Conservation (phyloP, 352 stramenopile genomes). For the Globisporangium mamillatum region DNA sequence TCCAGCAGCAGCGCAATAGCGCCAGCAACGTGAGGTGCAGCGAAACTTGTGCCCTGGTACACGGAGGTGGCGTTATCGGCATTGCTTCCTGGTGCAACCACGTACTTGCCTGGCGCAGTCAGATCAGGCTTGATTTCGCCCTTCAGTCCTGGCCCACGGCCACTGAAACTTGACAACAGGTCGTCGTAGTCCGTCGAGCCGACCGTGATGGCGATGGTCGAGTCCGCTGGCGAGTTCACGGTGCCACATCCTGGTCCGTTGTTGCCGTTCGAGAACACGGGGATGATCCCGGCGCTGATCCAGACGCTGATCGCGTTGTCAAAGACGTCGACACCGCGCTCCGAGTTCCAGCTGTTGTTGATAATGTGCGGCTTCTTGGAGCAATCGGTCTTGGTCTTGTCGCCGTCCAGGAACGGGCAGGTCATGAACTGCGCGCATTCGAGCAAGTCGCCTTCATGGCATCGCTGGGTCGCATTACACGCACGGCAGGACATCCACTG, state of each 20-base stretch:
- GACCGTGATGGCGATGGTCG: conserved; percentile 36
- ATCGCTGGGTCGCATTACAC: conserved; percentile 27
- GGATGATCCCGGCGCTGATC: conserved; percentile 50
- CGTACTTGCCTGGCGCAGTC: conserved; percentile 28
- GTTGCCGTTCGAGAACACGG: conserved; percentile 53
- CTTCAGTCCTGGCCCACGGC: conserved; percentile 33
- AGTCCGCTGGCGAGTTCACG: conserved; percentile 35
- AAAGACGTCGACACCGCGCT: conserved; percentile 23
- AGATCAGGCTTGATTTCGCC: conserved; percentile 46
- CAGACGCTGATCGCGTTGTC: conserved; percentile 40
- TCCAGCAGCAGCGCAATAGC: conserved; percentile 37
- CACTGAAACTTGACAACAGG: conserved; percentile 28
- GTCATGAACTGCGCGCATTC: conserved; percentile 45
- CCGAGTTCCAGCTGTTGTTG: conserved; percentile 65
- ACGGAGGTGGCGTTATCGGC: conserved; percentile 12
- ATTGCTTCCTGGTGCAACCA: conserved; percentile 23
- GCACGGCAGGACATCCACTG: conserved; percentile 47
- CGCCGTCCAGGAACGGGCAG: conserved; percentile 28
- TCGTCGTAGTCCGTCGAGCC: conserved; percentile 42
- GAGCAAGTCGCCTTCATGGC: conserved; percentile 34
- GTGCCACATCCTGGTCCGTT: conserved; percentile 37
- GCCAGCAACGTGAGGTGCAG: conserved; percentile 36
- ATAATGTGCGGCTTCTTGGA: conserved; percentile 51
- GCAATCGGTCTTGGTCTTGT: conserved; percentile 31
- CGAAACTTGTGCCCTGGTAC: conserved; percentile 37